A percentile compares a stretch with the other conserved stretches of the same genome.
phyloP scores from a whole-genome alignment of 2,329 filamentous ascomycete genomes.

The Epichloe sylvatica region DNA sequence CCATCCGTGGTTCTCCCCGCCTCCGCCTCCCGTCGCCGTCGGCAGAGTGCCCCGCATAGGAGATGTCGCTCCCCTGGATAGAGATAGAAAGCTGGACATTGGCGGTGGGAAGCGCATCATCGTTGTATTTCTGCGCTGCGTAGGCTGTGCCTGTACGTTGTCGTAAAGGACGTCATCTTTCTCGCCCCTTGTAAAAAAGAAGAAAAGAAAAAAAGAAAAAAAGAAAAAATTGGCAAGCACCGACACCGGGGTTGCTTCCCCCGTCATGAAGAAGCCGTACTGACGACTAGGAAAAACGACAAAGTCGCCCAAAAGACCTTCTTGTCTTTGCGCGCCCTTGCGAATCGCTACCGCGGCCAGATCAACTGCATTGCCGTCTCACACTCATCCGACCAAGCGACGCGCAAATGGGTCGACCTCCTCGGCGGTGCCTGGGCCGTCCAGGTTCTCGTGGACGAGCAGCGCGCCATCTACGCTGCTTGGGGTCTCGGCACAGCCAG shows the following conservation, averaged over 20 bases:
- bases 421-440: slow-evolving; percentile 44
- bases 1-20: slow-evolving; percentile 38
- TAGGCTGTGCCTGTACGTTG: slow-evolving; percentile 39
- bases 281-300: too few relatives aligned
- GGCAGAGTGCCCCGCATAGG: slow-evolving; percentile 32
- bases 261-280: too few relatives aligned
- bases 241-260: too few relatives aligned
- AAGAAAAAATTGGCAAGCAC: too few relatives aligned
- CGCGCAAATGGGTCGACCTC: slow-evolving; percentile 41
- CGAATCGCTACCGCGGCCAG: slow-evolving; percentile 33
- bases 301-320: slow-evolving; percentile 44
- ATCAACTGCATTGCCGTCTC: slow-evolving; percentile 45
- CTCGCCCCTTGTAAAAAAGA: too few relatives aligned
- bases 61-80: slow-evolving; percentile 31
- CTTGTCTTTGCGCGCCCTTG: slow-evolving; percentile 38
- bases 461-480: slow-evolving; percentile 41
- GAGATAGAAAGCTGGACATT: slow-evolving; percentile 28
- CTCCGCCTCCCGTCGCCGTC: slow-evolving; percentile 35
- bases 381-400: slow-evolving; percentile 42
- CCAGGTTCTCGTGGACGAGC: slow-evolving; percentile 41
- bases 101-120: slow-evolving; percentile 31
- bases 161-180: too few relatives aligned
- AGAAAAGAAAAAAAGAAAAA: too few relatives aligned
- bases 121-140: slow-evolving; percentile 39
- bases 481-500: slow-evolving; percentile 42